These are phyloP conservation scores for Trichoderma hamatum DNA, from an alignment of 2,329 filamentous ascomycete species.

Conservation along the genomic window DNA sequence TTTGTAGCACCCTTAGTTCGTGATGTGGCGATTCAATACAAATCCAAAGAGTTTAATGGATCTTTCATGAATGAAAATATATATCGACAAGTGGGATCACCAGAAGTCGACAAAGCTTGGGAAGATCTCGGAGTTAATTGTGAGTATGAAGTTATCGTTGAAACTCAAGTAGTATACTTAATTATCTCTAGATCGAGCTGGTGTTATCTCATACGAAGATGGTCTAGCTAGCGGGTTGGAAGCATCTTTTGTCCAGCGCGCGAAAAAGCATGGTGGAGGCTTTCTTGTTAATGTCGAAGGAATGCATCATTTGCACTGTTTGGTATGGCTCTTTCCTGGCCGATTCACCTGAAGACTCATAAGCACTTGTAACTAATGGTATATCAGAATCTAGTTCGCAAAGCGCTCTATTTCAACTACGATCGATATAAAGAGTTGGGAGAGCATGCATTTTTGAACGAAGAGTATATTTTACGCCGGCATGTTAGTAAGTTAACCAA, in stretches of 20 bases:
- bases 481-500: slow-evolving; percentile 57
- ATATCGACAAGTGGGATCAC: slow-evolving; percentile 53
- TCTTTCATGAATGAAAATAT: slow-evolving; percentile 57
- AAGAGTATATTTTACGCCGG: slow-evolving; percentile 55
- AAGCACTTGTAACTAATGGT: not conserved
- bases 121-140: slow-evolving; percentile 48
- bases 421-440: slow-evolving; percentile 57
- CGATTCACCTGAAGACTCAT: not conserved
- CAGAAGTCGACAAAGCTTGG: slow-evolving; percentile 63
- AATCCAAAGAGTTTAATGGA: slow-evolving; percentile 54
- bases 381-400: slow-evolving; percentile 57
- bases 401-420: slow-evolving; percentile 62
- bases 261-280: slow-evolving; percentile 58
- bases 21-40: slow-evolving; percentile 41
- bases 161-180: not conserved
- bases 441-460: slow-evolving; percentile 58
- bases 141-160: slow-evolving; percentile 34
- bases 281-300: slow-evolving; percentile 62
- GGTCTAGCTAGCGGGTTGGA: slow-evolving; percentile 56
- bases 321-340: slow-evolving; percentile 44
- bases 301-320: slow-evolving; percentile 60
- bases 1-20: slow-evolving; percentile 40
- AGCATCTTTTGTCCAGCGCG: slow-evolving; percentile 57
- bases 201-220: slow-evolving; percentile 54
- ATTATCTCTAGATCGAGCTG: slow-evolving; percentile 44